Percentiles rank a stretch among this genome's conserved stretches.
These are phyloP conservation scores for Sideroxylon spinosum DNA, from an alignment of 179 eudicot genomes.

Conservation along the genomic window DNA sequence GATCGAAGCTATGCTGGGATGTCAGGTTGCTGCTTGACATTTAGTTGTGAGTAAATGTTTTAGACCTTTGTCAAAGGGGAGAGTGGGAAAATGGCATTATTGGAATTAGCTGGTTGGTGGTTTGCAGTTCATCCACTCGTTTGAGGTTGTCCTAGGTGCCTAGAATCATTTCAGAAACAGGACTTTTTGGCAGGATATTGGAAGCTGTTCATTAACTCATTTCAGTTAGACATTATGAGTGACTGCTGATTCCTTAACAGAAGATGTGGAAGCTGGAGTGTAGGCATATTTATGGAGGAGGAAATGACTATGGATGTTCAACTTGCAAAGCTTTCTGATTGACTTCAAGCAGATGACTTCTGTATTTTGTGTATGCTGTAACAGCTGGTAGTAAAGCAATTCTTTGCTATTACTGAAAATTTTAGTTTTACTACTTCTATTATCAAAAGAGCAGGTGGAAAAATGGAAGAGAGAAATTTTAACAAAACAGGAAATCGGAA, in stretches of 20 bases:
- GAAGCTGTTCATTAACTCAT: background rate
- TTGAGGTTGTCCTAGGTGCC: background rate
- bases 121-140: background rate
- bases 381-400: background rate
- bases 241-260: background rate
- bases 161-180: background rate
- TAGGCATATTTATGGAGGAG: background rate
- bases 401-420: background rate
- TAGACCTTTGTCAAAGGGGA: background rate
- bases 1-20: background rate
- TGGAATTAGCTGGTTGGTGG: background rate
- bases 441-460: background rate
- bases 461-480: background rate
- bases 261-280: background rate
- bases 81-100: background rate
- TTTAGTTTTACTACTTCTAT: background rate
- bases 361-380: background rate
- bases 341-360: background rate
- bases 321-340: background rate
- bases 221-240: background rate
- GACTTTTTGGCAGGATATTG: background rate
- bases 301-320: background rate
- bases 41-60: background rate
- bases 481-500: background rate
- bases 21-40: background rate